Percentiles rank a stretch among this genome's conserved stretches.
Conservation (phyloP, 2,329 filamentous ascomycete genomes). For the Alternaria conjuncta region DNA sequence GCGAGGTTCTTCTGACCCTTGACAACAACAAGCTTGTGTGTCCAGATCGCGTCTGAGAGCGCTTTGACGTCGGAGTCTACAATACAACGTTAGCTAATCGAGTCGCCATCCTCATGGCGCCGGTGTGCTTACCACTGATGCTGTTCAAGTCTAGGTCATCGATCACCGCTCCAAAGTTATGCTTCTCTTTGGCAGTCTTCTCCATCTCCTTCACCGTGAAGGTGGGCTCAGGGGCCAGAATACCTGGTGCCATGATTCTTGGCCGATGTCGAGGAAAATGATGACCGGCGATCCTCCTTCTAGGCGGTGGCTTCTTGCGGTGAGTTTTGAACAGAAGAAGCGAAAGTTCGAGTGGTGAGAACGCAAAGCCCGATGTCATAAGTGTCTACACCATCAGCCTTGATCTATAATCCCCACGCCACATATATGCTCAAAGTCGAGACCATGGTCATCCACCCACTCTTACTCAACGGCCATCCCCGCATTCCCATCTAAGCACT, state of each 20-base stretch:
- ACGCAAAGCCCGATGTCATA: not conserved
- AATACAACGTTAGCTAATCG: not conserved
- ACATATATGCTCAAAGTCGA: not conserved
- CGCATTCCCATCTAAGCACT: not conserved
- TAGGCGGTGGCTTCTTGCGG: not conserved
- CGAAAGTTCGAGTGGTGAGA: not conserved
- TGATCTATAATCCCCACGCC: not conserved
- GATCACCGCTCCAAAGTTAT: constrained; percentile 32
- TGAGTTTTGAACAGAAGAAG: not conserved
- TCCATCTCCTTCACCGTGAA: constrained; percentile 7
- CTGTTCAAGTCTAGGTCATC: constrained; percentile 49
- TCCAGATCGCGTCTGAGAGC: constrained; percentile 52
- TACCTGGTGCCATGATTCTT: not conserved
- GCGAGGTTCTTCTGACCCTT: constrained; percentile 52
- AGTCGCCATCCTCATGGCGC: not conserved
- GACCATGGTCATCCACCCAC: not conserved
- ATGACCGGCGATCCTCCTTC: not conserved
- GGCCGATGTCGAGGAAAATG: not conserved
- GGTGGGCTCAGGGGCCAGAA: not conserved
- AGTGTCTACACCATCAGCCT: not conserved
- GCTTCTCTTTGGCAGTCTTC: constrained; percentile 9
- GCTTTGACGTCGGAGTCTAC: constrained; percentile 9
- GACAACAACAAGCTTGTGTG: constrained; percentile 53
- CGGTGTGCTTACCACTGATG: constrained; percentile 24
- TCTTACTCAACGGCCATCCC: not conserved